Percentiles rank a stretch among this genome's conserved stretches.
These are phyloP conservation scores for Metschnikowia lochheadii DNA, from an alignment of 805 yeast genomes.

Conservation along the genomic window DNA sequence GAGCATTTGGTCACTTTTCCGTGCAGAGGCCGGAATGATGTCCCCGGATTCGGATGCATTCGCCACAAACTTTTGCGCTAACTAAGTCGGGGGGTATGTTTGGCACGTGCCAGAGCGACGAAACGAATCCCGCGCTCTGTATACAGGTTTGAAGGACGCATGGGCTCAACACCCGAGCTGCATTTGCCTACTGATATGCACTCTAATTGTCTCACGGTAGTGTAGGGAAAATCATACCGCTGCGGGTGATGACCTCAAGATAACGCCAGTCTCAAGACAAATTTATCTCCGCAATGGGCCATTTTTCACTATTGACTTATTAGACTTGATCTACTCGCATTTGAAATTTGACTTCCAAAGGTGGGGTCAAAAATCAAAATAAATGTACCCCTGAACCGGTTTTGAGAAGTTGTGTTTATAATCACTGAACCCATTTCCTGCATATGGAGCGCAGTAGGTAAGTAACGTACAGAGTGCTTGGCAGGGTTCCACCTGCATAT, in stretches of 20 bases:
- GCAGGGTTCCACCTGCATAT: neutral
- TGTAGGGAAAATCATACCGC: neutral
- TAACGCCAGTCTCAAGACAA: neutral
- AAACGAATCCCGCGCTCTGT: neutral
- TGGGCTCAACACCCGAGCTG: neutral
- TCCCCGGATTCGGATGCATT: neutral
- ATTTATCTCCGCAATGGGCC: neutral
- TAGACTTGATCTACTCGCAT: neutral
- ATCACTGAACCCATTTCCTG: neutral
- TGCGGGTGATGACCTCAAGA: slow-evolving; percentile 1
- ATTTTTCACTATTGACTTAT: neutral
- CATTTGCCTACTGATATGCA: neutral
- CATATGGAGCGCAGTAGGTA: neutral
- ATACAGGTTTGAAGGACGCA: neutral
- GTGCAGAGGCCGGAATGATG: neutral
- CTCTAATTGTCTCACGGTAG: slow-evolving; percentile 5
- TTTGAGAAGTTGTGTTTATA: neutral
- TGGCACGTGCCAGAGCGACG: neutral
- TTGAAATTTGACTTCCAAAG: neutral
- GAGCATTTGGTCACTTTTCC: neutral
- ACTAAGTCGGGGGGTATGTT: neutral
- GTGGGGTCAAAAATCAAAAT: neutral
- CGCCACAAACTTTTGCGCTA: neutral
- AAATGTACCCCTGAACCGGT: neutral
- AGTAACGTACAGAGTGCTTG: neutral